Evolutionary conservation across 2,329 filamentous ascomycete species (phyloP), one percentile per base, ranked within the genome.

Genomic region (Phoma herbarum): DNA sequence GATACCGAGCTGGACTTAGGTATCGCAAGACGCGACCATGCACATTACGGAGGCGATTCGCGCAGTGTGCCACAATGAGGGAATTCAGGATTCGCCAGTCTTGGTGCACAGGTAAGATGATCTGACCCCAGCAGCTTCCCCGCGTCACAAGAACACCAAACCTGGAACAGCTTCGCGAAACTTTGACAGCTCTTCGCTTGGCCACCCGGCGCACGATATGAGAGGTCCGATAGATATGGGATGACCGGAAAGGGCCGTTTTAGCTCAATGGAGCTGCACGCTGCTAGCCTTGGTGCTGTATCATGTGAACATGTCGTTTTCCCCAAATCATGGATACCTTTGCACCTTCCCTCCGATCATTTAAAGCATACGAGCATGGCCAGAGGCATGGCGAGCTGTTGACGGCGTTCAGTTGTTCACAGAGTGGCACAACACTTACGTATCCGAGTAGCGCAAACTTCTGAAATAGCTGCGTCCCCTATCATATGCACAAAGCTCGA

Each of bases 71-170:
- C 25, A 45, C 35, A 45, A 26, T 12, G 14, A 12, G 35, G 44
- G 18, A 39, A 39, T 18, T 39, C 20, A 33, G 33, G 26, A 20
- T 26, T 46, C 18, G 26, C 31, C 26, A 33, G 25, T 26, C 18
- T 54, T 39, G 44, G 9, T 42, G 45, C 33, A 44, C 22, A 46
- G n/a, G 49, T 53, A 42, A 51, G 53, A 50, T 50, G 56, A 33
- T 50, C 6, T 43, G 28, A 59, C 26, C 49, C 55, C 50, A 49
- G 56, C 45, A 26, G 35, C 31, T 59, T 54, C 64, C 64, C 62
- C 62, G 64, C 64, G 63, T 68, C 64, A 67, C 62, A 65, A 62
- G 65, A 61, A 42, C 60, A 61, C 20, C 45, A 42, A 45, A 35
- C 56, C 57, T 57, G 53, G 41, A 61, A 54, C 33, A 51, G 53